Base-by-base conservation (phyloP, 805 yeast genomes). In the Wickerhamomyces chaumierensis region DNA sequence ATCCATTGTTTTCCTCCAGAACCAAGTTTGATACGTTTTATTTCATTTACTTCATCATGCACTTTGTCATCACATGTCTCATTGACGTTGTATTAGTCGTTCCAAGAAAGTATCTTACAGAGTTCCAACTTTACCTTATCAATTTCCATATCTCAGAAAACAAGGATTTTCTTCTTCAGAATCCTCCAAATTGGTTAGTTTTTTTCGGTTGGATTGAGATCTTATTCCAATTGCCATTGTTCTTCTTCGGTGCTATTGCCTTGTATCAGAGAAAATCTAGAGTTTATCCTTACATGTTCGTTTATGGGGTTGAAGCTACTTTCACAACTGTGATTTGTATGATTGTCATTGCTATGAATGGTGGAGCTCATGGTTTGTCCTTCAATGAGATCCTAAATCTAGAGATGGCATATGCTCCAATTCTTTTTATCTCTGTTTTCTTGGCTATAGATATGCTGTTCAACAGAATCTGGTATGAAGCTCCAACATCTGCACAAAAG, bases 291-390 rank as follows among this genome's bases (percentile, higher is more conserved):
- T 66, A 65, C 53, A 56, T 79, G 46, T 60, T 74, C 13, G 50
- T 78, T 5, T 90, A 92, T 57, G 95, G 90, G 3, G 70, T 82
- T 48, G 86, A 85, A 52, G 97, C 96, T 0, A 63, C 80, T 4
- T 62, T 81, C 37, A 86, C 96, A 5, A 86, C 96, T 0, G 56
- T 78, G 29, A 72, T 78, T 18, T 90, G 96, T 55, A 58, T 82
- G 45, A 53, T 68, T n/a, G 69, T 73, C 48, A 67, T 78, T 14
- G 48, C 48, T 16, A 23, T 48, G 2, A 54, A 63, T 12, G 59
- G 63, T n/a, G 49, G 62, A 11, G 43, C 50, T 4, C 63, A 64
- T 2, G 65, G 62, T 11, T 45, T 49, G 16, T 33, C 42, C 2
- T 36, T 41, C 12, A 34, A 31, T 2, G 77, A 76, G 33, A 49